Evolutionary conservation across 2,329 filamentous ascomycete species (phyloP), one percentile per base, ranked within the genome.

Genomic region (Penicillium sp.): DNA sequence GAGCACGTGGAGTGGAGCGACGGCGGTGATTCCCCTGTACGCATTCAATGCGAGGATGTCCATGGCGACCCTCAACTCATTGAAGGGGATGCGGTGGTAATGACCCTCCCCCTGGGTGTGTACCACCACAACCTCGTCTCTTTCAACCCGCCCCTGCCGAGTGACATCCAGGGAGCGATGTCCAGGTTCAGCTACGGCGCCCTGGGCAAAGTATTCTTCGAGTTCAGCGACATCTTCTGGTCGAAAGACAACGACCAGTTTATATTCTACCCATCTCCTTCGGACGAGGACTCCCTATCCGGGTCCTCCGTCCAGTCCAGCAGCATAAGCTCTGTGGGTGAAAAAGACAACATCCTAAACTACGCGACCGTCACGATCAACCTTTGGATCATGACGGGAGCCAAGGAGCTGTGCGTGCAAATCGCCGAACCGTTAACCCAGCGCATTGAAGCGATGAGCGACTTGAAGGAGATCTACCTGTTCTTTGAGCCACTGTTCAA

Each of bases 401-500:
- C 61, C 46, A 76, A 74, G 53, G 70, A 74, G 53, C 65, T 76
- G 18, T 76, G 73, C 44, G 68, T 75, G 44, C 73, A 76, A 50
- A 73, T 76, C 24, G 69, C 73, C 16, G 73, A 76, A 54, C 73
- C 73, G 2, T 59, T 76, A n/a, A 76, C 73, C 6, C 73, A 76
- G 55, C 70, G 72, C 50, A 70, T 76, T 50, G 73, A 76, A 59
- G 65, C 68, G n/a, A 75, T 75, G 69, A 66, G 68, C 18, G 65
- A 70, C 45, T 53, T 66, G n/a, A 59, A 63, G 22, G 67, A 63
- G 31, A 63, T 75, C 30, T 75, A 70, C 50, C 64, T 63, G 24
- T 76, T 76, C 62, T 76, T 76, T 57, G 73, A 76, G 55, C 73
- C 73, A 1, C 65, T 76, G 8, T 76, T 76, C 64, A 74, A 71